A percentile compares a stretch with the other conserved stretches of the same genome.
Conservation (phyloP, 2,329 filamentous ascomycete species). For the Aureobasidium sp. region DNA sequence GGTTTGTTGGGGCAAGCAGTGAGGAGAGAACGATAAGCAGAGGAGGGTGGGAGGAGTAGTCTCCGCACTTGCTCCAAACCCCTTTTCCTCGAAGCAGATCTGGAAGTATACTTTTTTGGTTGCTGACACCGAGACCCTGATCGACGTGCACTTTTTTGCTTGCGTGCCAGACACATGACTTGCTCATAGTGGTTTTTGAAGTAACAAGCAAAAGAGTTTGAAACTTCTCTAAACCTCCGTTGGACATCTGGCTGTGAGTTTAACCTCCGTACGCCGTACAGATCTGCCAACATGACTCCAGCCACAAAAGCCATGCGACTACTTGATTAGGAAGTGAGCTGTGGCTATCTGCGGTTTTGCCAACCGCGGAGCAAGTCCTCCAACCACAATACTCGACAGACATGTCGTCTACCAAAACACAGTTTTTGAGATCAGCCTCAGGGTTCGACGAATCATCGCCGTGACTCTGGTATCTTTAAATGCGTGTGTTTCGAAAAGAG, state of each 20-base stretch:
- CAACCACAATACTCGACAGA: neutral
- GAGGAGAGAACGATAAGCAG: neutral
- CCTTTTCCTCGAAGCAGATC: neutral
- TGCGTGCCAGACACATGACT: neutral
- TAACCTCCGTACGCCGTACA: neutral
- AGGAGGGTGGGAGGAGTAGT: neutral
- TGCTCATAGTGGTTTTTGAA: neutral
- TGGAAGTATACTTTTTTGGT: neutral
- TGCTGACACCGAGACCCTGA: neutral
- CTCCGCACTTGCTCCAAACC: neutral
- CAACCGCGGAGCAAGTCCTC: neutral
- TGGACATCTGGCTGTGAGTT: neutral
- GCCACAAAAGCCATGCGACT: neutral
- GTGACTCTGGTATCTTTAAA: neutral
- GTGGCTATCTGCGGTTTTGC: neutral
- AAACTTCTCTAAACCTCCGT: neutral
- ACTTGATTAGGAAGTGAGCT: neutral
- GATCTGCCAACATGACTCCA: neutral
- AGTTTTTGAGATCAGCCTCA: neutral
- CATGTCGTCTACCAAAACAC: neutral
- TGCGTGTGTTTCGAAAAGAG: neutral
- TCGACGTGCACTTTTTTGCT: neutral
- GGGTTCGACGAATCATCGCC: neutral
- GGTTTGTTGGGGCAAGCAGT: neutral
- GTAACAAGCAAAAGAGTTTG: neutral